phyloP scores from a whole-genome alignment of 78 protist species.

The Emiliania huxleyi region DNA sequence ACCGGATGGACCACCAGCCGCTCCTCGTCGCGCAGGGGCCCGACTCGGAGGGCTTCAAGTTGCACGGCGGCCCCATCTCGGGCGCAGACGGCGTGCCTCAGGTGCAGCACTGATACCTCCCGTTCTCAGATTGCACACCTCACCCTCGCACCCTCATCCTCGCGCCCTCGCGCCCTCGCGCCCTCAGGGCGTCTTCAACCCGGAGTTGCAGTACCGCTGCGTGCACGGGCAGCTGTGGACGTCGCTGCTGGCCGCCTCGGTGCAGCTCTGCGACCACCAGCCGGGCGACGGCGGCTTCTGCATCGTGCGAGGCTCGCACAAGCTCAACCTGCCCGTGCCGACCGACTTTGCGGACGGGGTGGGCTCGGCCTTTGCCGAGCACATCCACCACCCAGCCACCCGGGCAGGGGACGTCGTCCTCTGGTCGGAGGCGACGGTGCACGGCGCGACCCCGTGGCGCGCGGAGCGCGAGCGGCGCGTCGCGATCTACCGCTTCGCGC shows the following conservation, averaged over 20 bases:
- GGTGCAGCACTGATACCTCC: too few species aligned
- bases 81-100: conserved; percentile 25
- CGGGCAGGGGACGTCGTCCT: conserved; percentile 30
- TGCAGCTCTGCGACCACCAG: not conserved
- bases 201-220: conserved; percentile 20
- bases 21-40: not conserved
- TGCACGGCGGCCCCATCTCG: conserved; percentile 14
- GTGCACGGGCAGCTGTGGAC: not conserved
- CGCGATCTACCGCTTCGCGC: conserved; percentile 44
- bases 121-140: too few species aligned
- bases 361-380: not conserved
- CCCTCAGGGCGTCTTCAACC: not conserved
- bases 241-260: not conserved
- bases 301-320: conserved; percentile 20
- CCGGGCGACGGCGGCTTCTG: conserved; percentile 16
- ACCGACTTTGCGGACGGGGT: not conserved
- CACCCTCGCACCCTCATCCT: too few species aligned
- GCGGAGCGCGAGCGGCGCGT: conserved; percentile 21
- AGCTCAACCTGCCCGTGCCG: conserved; percentile 11
- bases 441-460: conserved; percentile 23
- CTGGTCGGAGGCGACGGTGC: conserved; percentile 43
- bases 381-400: not conserved
- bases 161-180: too few species aligned
- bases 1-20: conserved; percentile 29
- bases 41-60: conserved; percentile 14